phyloP scores from a whole-genome alignment of 2,329 filamentous ascomycete species.

The Exophiala calicioides region DNA sequence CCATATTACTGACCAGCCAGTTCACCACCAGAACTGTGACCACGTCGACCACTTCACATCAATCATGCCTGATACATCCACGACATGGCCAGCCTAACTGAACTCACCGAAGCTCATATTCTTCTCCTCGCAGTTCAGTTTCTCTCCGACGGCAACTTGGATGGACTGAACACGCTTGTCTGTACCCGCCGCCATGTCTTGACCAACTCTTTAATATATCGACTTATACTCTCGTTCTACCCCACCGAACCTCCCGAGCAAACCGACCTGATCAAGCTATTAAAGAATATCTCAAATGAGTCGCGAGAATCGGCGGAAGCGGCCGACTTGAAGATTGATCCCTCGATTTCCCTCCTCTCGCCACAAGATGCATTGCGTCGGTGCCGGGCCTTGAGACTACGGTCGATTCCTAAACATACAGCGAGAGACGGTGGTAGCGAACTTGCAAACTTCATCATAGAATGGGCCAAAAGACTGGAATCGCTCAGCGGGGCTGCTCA shows the following conservation, averaged over 20 bases:
- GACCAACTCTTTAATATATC: slow-evolving; percentile 56
- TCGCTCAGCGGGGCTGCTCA: slow-evolving; percentile 59
- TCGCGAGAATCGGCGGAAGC: slow-evolving; percentile 18
- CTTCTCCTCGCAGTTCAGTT: slow-evolving; percentile 60
- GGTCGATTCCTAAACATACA: slow-evolving; percentile 10
- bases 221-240: slow-evolving; percentile 63
- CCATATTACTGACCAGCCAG: too few species aligned
- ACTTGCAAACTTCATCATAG: slow-evolving; percentile 56
- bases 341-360: slow-evolving; percentile 33
- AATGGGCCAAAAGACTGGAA: slow-evolving; percentile 62
- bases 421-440: slow-evolving; percentile 29
- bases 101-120: slow-evolving; percentile 57
- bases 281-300: slow-evolving; percentile 38
- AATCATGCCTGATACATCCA: not conserved
- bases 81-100: slow-evolving; percentile 39
- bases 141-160: slow-evolving; percentile 56
- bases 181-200: slow-evolving; percentile 49
- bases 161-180: slow-evolving; percentile 54
- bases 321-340: slow-evolving; percentile 39
- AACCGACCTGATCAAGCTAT: slow-evolving; percentile 11
- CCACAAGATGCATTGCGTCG: slow-evolving; percentile 16
- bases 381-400: slow-evolving; percentile 18
- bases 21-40: too few species aligned
- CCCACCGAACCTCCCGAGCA: slow-evolving; percentile 58
- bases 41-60: not conserved